phyloP scores from a whole-genome alignment of 306 rosid genomes.

The Hylodesmum podocarpum region DNA sequence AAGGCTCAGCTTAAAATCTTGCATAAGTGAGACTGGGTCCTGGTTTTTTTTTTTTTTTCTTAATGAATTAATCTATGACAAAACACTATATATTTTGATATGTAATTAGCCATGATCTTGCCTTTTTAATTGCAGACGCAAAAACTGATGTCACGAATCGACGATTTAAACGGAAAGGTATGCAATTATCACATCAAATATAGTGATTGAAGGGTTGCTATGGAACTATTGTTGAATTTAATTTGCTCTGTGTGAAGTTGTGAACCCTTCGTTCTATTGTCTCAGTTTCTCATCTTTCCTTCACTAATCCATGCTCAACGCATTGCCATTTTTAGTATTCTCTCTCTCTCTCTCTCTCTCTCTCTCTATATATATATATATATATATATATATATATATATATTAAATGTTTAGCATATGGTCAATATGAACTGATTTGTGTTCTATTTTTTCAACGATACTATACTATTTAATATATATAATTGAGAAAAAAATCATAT shows the following conservation, averaged over 20 bases:
- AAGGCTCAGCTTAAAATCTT: neutral
- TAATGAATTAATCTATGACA: neutral
- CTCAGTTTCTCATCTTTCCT: neutral
- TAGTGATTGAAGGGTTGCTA: neutral
- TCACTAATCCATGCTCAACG: neutral
- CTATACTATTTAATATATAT: no score
- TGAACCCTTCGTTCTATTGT: neutral
- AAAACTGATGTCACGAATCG: constrained; percentile 44
- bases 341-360: no score
- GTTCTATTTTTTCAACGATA: no score
- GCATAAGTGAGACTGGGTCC: neutral
- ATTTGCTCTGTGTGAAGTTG: neutral
- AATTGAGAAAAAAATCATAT: no score
- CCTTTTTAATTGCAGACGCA: constrained; percentile 45
- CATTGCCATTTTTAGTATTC: no score
- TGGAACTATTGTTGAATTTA: neutral
- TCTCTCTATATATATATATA: no score
- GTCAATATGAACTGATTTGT: no score
- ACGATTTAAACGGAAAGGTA: constrained; percentile 60
- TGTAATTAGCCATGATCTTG: neutral
- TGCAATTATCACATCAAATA: neutral
- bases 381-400: no score
- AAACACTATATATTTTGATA: neutral
- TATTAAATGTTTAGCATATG: no score
- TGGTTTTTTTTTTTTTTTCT: no score